Conservation (phyloP, 2,329 filamentous ascomycete genomes). For the Beauveria sp. region DNA sequence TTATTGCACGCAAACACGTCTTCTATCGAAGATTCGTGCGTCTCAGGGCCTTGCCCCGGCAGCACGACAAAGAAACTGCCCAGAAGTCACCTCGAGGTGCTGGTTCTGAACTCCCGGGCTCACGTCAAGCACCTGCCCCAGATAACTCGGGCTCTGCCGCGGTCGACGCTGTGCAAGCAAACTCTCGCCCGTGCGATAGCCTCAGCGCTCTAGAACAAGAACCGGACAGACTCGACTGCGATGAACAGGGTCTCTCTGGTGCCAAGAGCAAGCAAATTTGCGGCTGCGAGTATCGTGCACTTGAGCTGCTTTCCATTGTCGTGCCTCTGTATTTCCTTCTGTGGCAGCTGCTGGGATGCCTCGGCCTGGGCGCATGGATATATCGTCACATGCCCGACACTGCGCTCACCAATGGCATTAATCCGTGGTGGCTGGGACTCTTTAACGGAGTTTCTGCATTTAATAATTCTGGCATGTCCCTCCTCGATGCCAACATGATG, state of each 20-base stretch:
- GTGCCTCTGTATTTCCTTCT: constrained; percentile 53
- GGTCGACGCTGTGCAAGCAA: no score
- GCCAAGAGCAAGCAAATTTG: constrained; percentile 51
- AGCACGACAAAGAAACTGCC: no score
- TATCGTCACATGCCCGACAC: constrained; percentile 40
- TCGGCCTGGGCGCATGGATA: constrained; percentile 57
- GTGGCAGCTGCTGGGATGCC: constrained; percentile 51
- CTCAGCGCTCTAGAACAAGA: background rate
- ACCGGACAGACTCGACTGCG: background rate
- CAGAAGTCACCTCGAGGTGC: no score
- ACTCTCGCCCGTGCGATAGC: background rate
- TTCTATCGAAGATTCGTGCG: constrained; percentile 58
- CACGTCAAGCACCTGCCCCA: no score
- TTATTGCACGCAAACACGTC: constrained; percentile 50
- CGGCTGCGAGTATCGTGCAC: constrained; percentile 56
- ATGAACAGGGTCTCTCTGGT: constrained; percentile 34
- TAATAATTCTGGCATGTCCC: constrained; percentile 64
- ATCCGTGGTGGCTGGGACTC: constrained; percentile 61
- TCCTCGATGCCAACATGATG: constrained; percentile 59
- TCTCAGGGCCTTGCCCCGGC: background rate
- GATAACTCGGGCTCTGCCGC: no score
- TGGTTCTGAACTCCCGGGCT: no score
- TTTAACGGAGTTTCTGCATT: constrained; percentile 64
- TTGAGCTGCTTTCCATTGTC: constrained; percentile 49
- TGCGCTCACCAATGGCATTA: constrained; percentile 47